Conservation (phyloP, 257 asterid genomes). For the Jaltomata sinuosa region DNA sequence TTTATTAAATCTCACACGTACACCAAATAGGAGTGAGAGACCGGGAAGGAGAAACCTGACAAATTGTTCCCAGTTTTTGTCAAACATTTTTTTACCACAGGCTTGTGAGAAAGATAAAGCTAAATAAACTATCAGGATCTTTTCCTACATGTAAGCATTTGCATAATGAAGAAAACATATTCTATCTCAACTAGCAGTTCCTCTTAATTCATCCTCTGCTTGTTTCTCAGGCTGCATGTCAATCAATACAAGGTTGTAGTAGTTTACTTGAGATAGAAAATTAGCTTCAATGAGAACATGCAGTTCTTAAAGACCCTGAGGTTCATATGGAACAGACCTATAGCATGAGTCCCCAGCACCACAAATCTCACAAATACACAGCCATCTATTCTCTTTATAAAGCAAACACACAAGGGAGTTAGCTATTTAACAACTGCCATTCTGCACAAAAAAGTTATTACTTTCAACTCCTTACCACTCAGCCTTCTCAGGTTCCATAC, state of each 20-base stretch:
- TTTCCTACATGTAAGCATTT: neutral
- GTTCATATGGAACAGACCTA: neutral
- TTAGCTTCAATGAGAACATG: neutral
- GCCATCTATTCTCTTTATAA: neutral
- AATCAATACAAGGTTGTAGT: neutral
- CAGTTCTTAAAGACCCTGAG: neutral
- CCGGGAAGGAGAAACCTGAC: neutral
- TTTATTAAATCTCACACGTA: neutral
- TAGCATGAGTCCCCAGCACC: neutral
- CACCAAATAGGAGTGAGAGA: neutral
- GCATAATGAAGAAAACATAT: neutral
- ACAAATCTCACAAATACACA: neutral
- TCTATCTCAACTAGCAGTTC: neutral
- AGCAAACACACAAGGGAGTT: neutral
- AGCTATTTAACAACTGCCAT: neutral
- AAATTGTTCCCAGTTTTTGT: neutral
- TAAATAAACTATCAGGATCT: neutral
- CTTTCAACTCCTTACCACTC: conserved; percentile 51
- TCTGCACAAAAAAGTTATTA: neutral
- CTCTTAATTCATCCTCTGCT: neutral
- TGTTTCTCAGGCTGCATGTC: neutral
- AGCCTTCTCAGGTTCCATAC: conserved; percentile 94
- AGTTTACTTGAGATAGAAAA: neutral
- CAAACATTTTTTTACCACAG: neutral
- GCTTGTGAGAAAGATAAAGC: neutral